Conservation (phyloP, 495 filamentous ascomycete species). For the Alectoria sarmentosa region DNA sequence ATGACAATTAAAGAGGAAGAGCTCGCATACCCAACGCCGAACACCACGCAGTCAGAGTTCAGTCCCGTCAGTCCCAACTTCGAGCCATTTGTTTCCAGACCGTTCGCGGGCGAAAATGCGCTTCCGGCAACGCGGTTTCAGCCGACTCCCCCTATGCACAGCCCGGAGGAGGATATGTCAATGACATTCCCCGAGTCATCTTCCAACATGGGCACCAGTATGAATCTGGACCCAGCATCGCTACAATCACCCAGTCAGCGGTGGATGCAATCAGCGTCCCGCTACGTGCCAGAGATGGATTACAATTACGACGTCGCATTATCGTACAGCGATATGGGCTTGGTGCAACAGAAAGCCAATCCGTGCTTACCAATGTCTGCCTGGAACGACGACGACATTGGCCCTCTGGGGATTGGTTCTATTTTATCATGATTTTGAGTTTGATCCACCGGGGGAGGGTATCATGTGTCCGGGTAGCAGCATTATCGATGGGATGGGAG, state of each 20-base stretch:
- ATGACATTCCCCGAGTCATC: conserved; percentile 1
- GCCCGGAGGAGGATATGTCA: conserved; percentile 1
- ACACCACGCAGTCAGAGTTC: conserved; percentile 34
- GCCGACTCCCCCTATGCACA: conserved; percentile 13
- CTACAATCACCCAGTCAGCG: conserved; percentile 1
- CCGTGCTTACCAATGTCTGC: conserved; percentile 2
- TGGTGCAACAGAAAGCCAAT: conserved; percentile 5
- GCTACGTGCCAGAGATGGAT: not conserved
- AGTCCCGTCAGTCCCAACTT: conserved; percentile 9
- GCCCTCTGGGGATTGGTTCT: not conserved
- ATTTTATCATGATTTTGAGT: not conserved
- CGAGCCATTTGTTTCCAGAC: not conserved
- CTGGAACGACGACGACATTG: conserved; percentile 3
- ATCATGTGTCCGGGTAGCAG: not conserved
- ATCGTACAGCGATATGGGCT: conserved; percentile 2
- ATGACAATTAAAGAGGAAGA: conserved; percentile 44
- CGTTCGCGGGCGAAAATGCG: conserved; percentile 6
- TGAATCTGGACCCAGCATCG: conserved; percentile 4
- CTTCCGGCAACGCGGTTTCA: conserved; percentile 13
- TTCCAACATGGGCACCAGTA: conserved; percentile 2
- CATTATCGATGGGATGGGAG: not conserved
- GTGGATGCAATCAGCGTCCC: conserved; percentile 4
- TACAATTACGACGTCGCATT: not conserved
- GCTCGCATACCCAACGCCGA: conserved; percentile 40
- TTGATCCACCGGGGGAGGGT: not conserved